Evolutionary conservation across 805 yeast genomes (phyloP), one percentile per base, ranked within the genome.

Genomic region (Wickerhamiella dianesei): DNA sequence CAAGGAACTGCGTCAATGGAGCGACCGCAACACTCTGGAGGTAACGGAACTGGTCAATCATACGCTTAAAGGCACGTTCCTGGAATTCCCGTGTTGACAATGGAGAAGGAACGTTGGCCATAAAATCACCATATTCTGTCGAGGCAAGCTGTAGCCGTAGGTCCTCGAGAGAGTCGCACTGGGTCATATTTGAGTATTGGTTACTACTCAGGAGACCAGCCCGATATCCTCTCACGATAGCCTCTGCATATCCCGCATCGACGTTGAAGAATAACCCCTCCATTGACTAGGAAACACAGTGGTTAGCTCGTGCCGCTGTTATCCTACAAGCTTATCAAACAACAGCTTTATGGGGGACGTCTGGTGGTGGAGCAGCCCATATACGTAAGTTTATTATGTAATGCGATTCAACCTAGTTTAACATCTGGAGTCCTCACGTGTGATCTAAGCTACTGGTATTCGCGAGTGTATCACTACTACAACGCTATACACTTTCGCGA

Each of bases 111-210:
- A 83, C 80, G 53, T 86, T 82, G 21, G 94, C 74, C 49, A 92
- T 71, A 59, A 88, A 86, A 64, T 81, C 83, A 41, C 96, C 96
- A 67, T 92, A 92, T 61, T 94, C 98, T 9, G 98, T 89, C 39
- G 96, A 86, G 2, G 95, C 81, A 46, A 92, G 74, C 69, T 94
- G 98, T 47, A 94, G 71, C 66, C 87, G 89, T 60, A 94, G 72
- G 66, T 92, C 99, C 48, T 92, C 98, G 53, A 92, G 73, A 39
- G 83, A 77, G 59, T 94, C 98, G 68, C 98, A 94, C 64, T 92
- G 99, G 2, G 96, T 84, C 60, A 92, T 68, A 66, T 92, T 94
- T 60, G 83, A 72, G 65, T 92, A 92, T 66, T 88, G 96, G 55
- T 81, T 76, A 29, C 76, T 65, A 9, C 80, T 76, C 44, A 92